Conservation (phyloP, 106 monocot genomes). For the Posidonia australis region DNA sequence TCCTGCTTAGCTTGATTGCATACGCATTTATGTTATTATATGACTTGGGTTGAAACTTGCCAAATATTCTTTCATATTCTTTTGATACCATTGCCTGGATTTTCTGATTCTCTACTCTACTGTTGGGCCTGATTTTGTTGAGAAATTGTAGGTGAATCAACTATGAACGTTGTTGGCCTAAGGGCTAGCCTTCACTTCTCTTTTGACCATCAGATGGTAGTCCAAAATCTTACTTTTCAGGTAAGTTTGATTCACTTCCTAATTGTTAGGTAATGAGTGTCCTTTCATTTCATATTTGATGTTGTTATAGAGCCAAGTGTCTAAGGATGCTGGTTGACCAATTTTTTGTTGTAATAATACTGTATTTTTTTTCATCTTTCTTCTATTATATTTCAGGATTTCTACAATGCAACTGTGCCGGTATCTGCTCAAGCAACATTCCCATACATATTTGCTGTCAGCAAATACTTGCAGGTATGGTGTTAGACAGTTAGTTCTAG, state of each 20-base stretch:
- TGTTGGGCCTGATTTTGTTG: conserved; percentile 1
- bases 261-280: too few species aligned
- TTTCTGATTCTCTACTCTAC: neutral
- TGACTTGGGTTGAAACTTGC: too few species aligned
- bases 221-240: conserved; percentile 94
- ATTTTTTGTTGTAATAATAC: neutral
- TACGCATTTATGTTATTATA: too few species aligned
- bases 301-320: too few species aligned
- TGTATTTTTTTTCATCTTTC: neutral
- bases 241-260: conserved; percentile 17
- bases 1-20: too few species aligned
- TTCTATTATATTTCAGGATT: conserved; percentile 39
- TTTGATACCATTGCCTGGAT: too few species aligned
- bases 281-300: too few species aligned
- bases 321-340: neutral
- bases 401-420: conserved; percentile 76
- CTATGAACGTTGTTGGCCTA: conserved; percentile 54
- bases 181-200: conserved; percentile 75
- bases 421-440: conserved; percentile 73
- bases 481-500: neutral
- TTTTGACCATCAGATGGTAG: conserved; percentile 82
- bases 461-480: conserved; percentile 81
- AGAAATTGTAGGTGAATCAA: conserved; percentile 45
- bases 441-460: conserved; percentile 80
- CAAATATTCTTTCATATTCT: too few species aligned